Base-by-base conservation (phyloP, 805 yeast genomes). In the Spathaspora passalidarum region DNA sequence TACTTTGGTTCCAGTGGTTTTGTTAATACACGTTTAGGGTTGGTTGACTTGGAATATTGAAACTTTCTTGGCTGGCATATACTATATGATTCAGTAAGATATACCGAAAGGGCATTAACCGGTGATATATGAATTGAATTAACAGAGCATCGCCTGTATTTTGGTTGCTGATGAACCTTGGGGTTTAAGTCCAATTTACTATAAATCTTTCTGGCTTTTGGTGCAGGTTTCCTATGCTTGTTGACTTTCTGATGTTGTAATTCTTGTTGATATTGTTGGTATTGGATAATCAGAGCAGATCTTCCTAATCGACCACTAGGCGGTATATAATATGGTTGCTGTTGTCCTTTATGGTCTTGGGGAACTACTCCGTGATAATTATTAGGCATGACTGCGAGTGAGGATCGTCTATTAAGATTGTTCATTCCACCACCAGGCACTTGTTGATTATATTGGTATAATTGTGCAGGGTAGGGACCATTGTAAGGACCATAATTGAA, bases 1-100 rank as follows among this genome's bases (percentile, higher is more conserved):
- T 71, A 76, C 48, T 77, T 79, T 0, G 92, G 94, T 56, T 89
- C 95, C 61, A 82, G 81, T 2, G 97, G 97, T 61, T 94, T 92
- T 0, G 99, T 95, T 37, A 94, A 70, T 2, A 90, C 97, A 46
- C 99, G 72, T 49, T 88, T 81, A 2, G 99, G 99, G 60, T 94
- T 94, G 48, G 88, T 82, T 2, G 89, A 77, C 14, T 88, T 80
- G 53, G 85, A 84, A 63, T 94, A 94, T 51, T 83, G 82, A 66
- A 89, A 94, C 56, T 68, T 70, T 35, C 68, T 63, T 0, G 97
- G 88, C 49, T 89, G 86, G 66, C 97, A 92, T 46, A 92, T 77
- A 8, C 86, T 73, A 63, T 87, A 94, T 0, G 97, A 85, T 17
- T 90, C 81, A 1, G 92, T 77, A 42, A 94, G 68, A 40, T 86